These are phyloP conservation scores for Stylonectria norvegica DNA, from an alignment of 2,329 filamentous ascomycete species.

Conservation along the genomic window DNA sequence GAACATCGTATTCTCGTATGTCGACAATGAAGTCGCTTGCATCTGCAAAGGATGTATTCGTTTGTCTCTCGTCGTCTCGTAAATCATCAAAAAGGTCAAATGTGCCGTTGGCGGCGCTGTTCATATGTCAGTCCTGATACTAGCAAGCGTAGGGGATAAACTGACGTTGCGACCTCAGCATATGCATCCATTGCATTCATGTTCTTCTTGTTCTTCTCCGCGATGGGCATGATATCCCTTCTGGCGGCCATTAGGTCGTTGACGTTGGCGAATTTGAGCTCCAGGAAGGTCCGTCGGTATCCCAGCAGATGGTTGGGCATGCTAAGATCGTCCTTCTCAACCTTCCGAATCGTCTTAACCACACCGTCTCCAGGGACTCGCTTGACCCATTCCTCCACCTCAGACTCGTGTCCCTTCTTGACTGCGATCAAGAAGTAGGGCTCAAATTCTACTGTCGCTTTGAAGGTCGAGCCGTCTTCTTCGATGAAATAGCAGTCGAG, in stretches of 20 bases:
- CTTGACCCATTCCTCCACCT: slow-evolving; percentile 95
- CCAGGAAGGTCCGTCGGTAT: slow-evolving; percentile 82
- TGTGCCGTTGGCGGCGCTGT: slow-evolving; percentile 65
- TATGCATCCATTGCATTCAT: slow-evolving; percentile 98
- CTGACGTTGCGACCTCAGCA: slow-evolving; percentile 86
- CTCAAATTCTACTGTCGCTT: slow-evolving; percentile 93
- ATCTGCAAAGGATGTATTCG: slow-evolving; percentile 72
- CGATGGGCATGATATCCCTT: slow-evolving; percentile 80
- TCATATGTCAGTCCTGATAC: slow-evolving; percentile 13
- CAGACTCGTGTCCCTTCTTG: slow-evolving; percentile 80
- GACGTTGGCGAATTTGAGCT: slow-evolving; percentile 85
- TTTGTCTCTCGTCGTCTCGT: slow-evolving; percentile 76
- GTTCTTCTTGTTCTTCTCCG: slow-evolving; percentile 94
- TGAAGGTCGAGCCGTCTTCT: slow-evolving; percentile 85
- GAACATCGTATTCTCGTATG: slow-evolving; percentile 98
- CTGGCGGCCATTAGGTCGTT: slow-evolving; percentile 80
- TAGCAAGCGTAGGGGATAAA: slow-evolving; percentile 14
- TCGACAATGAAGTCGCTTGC: slow-evolving; percentile 97
- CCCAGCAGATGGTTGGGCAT: slow-evolving; percentile 96
- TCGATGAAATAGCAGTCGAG: slow-evolving; percentile 98
- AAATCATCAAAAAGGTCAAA: slow-evolving; percentile 94
- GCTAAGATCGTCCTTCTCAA: slow-evolving; percentile 89
- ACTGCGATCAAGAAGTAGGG: slow-evolving; percentile 94
- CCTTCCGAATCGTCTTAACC: slow-evolving; percentile 70
- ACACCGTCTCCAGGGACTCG: slow-evolving; percentile 73